Evolutionary conservation across 495 filamentous ascomycete species (phyloP).

Genomic region (Penicillium cosmopolitanum): DNA sequence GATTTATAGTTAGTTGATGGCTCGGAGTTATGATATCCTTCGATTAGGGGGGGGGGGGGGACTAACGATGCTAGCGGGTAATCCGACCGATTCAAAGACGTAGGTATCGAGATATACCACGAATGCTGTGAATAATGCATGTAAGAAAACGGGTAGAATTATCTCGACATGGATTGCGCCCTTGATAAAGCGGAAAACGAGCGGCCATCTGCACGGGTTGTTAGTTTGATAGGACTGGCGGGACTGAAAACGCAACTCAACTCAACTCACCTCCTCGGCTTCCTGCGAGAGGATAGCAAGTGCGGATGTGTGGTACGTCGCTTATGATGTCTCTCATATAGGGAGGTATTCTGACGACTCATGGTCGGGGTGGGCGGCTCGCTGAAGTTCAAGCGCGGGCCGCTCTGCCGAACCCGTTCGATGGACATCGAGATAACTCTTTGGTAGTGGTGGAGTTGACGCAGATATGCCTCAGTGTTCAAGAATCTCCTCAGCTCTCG

Average conservation of each 20-base stretch:
- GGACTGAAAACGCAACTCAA: neutral
- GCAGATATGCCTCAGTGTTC: neutral
- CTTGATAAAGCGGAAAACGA: conserved; percentile 75
- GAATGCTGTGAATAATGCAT: conserved; percentile 64
- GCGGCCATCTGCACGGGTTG: conserved; percentile 58
- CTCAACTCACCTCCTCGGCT: conserved; percentile 54
- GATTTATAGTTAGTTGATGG: neutral
- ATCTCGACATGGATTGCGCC: conserved; percentile 73
- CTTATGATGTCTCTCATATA: conserved; percentile 33
- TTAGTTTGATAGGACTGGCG: conserved; percentile 5
- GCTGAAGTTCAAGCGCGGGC: conserved; percentile 41
- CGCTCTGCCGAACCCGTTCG: conserved; percentile 4
- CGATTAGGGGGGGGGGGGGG: neutral
- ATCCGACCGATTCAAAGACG: conserved; percentile 56
- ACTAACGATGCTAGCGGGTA: conserved; percentile 67
- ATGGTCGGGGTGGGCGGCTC: conserved; percentile 41
- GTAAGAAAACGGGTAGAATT: conserved; percentile 63
- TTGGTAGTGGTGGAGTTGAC: neutral
- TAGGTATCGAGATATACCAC: conserved; percentile 66
- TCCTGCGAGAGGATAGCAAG: conserved; percentile 52
- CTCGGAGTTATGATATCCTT: neutral
- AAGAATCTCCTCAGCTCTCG: neutral
- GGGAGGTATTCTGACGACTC: conserved; percentile 41
- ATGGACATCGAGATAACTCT: neutral
- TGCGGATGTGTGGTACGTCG: conserved; percentile 44